Percentiles rank a stretch among this genome's conserved stretches.
Evolutionary conservation across 116 monocot genomes (phyloP).

Genomic region (Phalaenopsis hybrid): DNA sequence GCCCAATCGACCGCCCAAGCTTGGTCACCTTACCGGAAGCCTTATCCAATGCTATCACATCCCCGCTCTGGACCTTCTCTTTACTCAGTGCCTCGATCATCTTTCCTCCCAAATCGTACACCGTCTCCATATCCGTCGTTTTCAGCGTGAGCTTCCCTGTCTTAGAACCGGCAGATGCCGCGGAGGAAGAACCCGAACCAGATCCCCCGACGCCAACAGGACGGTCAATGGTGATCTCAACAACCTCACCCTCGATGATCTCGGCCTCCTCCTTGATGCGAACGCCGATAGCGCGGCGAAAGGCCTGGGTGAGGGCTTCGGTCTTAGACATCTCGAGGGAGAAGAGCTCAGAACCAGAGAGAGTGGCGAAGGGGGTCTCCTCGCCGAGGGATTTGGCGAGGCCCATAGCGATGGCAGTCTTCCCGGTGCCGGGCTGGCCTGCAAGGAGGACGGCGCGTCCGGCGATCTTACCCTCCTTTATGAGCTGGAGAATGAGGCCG

Average conservation of each 20-base stretch:
- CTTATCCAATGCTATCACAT: constrained; percentile 79
- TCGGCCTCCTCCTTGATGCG: constrained; percentile 96
- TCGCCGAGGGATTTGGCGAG: constrained; percentile 82
- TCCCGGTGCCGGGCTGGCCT: constrained; percentile 94
- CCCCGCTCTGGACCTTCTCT: constrained; percentile 94
- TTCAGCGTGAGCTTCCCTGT: constrained; percentile 82
- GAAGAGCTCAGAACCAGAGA: constrained; percentile 79
- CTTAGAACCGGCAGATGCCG: constrained; percentile 30
- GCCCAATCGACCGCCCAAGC: constrained; percentile 73
- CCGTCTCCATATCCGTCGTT: constrained; percentile 95
- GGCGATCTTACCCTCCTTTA: constrained; percentile 73
- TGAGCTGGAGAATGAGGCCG: constrained; percentile 75
- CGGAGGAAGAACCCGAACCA: constrained; percentile 6
- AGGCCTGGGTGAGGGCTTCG: constrained; percentile 91
- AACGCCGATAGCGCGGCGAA: constrained; percentile 73
- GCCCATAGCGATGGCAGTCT: constrained; percentile 96
- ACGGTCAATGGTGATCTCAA: constrained; percentile 76
- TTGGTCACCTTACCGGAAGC: constrained; percentile 89
- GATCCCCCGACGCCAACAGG: constrained; percentile 25
- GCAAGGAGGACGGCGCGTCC: constrained; percentile 83
- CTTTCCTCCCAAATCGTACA: constrained; percentile 88
- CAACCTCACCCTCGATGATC: constrained; percentile 96
- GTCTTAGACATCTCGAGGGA: constrained; percentile 92
- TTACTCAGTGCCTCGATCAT: constrained; percentile 82
- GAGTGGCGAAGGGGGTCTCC: constrained; percentile 81